These are phyloP conservation scores for Voacanga thouarsii DNA, from an alignment of 257 asterid species.

Conservation along the genomic window DNA sequence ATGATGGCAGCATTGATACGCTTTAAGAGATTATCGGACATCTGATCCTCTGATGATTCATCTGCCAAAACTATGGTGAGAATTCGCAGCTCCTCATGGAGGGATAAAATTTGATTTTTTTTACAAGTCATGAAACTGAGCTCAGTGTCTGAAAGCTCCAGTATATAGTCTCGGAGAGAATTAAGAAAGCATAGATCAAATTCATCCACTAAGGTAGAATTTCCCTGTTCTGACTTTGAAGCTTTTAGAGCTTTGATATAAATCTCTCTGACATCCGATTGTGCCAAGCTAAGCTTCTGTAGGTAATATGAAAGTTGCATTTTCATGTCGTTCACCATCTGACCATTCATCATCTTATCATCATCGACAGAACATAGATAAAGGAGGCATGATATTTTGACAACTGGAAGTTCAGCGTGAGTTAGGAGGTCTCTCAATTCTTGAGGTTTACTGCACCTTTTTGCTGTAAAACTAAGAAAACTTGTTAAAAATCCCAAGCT, in stretches of 20 bases:
- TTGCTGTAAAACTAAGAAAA: too few species aligned
- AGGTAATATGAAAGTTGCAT: background rate
- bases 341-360: too few species aligned
- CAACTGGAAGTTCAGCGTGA: too few species aligned
- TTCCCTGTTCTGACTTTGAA: background rate
- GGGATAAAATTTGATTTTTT: background rate
- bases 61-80: background rate
- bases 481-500: too few species aligned
- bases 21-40: background rate
- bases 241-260: background rate
- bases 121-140: background rate
- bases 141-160: background rate
- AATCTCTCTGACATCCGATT: background rate
- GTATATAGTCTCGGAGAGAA: slow-evolving; percentile 4
- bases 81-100: background rate
- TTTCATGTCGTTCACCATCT: too few species aligned
- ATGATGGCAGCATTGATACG: background rate
- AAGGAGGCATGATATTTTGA: too few species aligned
- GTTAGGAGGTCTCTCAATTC: too few species aligned
- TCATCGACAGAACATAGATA: too few species aligned
- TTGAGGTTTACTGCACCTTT: too few species aligned
- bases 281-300: background rate
- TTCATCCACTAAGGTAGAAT: background rate
- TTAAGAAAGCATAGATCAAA: background rate
- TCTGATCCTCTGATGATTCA: background rate